These are phyloP conservation scores for Fonsecaea multimorphosa DNA, from an alignment of 2,329 filamentous ascomycete species.

Conservation along the genomic window DNA sequence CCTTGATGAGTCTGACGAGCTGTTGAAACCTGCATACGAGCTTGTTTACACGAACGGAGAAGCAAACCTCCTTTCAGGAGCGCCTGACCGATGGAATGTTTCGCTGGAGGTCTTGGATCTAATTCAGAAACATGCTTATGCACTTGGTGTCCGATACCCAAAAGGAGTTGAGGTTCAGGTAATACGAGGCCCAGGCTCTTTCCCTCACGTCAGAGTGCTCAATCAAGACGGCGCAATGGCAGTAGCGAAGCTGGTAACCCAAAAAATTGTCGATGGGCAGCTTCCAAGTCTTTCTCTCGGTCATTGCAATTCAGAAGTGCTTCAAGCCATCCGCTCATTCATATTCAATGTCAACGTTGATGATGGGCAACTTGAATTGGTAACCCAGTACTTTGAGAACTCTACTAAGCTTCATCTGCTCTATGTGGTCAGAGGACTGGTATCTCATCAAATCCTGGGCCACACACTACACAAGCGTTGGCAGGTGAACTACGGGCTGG, in stretches of 20 bases:
- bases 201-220: conserved; percentile 38
- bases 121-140: conserved; percentile 21
- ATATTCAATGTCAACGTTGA: conserved; percentile 17
- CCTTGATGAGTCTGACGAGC: conserved; percentile 70
- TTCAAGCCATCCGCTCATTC: conserved; percentile 21
- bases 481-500: conserved; percentile 69
- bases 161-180: conserved; percentile 33
- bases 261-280: conserved; percentile 29
- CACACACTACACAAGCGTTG: conserved; percentile 67
- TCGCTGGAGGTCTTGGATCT: conserved; percentile 56
- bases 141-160: conserved; percentile 19
- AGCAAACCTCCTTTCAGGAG: conserved; percentile 58
- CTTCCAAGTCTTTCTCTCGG: conserved; percentile 38
- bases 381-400: conserved; percentile 18
- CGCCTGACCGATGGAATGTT: conserved; percentile 62
- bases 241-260: conserved; percentile 28
- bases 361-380: not conserved
- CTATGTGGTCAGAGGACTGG: conserved; percentile 53
- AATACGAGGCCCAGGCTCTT: conserved; percentile 21
- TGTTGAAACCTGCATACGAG: conserved; percentile 66
- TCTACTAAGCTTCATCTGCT: conserved; percentile 32
- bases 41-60: conserved; percentile 67
- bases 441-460: conserved; percentile 61
- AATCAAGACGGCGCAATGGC: conserved; percentile 24
- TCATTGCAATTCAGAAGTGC: conserved; percentile 30